Conservation (phyloP, 257 asterid species). For the Salvia splendens region DNA sequence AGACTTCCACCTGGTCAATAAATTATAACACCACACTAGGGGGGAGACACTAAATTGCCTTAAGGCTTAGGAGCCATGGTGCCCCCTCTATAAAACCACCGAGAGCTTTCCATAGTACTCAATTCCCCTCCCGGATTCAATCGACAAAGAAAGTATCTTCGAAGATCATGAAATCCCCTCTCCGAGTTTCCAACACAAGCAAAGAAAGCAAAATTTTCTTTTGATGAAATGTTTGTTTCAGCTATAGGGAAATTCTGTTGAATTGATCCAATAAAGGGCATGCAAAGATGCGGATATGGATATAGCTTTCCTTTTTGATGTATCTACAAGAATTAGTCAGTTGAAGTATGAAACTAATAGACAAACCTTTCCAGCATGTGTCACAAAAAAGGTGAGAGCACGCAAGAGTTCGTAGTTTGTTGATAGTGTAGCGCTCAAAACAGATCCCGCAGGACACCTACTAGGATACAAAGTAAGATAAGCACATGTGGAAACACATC, state of each 20-base stretch:
- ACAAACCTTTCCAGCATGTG: conserved; percentile 80
- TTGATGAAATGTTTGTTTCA: neutral
- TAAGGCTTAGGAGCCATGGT: neutral
- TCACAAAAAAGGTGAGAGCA: conserved; percentile 84
- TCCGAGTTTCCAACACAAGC: neutral
- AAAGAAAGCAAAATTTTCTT: conserved; percentile 19
- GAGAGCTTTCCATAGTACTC: neutral
- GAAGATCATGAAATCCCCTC: neutral
- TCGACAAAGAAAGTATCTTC: conserved; percentile 1
- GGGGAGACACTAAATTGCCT: neutral
- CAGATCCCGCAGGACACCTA: conserved; percentile 86
- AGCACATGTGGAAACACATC: conserved; percentile 3
- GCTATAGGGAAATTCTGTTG: conserved; percentile 2
- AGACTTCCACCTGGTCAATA: neutral
- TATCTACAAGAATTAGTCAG: conserved; percentile 16
- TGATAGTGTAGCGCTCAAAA: conserved; percentile 53
- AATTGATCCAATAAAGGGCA: conserved; percentile 20
- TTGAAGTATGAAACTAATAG: conserved; percentile 26
- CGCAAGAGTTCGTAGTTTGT: conserved; percentile 49
- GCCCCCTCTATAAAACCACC: neutral
- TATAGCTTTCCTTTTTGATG: conserved; percentile 8
- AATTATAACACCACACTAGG: neutral
- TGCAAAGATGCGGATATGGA: conserved; percentile 6
- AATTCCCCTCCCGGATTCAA: conserved; percentile 4
- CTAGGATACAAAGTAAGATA: conserved; percentile 29